Evolutionary conservation across 2,329 filamentous ascomycete species (phyloP), one percentile per base, ranked within the genome.

Genomic region (Pseudogymnoascus sp.): DNA sequence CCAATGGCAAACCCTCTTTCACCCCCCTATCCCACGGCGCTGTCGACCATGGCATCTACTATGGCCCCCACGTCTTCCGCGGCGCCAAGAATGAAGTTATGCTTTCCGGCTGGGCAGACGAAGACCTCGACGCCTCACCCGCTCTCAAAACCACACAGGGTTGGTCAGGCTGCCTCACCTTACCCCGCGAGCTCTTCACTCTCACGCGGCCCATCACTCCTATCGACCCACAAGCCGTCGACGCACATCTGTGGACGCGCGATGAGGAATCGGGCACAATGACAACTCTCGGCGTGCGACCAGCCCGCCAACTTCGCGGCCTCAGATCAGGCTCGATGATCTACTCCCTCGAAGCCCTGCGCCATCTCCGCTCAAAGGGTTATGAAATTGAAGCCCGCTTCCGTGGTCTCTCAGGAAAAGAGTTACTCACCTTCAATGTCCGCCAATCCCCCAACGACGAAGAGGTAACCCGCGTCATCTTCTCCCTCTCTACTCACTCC

Each of bases 31-130:
- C 61, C 50, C 65, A 66, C 25, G 66, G 66, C 2, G 14, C 63
- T 2, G 41, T 68, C 18, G 66, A 68, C 50, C 47, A 64, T 18
- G 66, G 65, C 11, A 62, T 66, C 11, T 57, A 50, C 1, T 68
- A 68, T 33, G 65, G 65, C 11, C 63, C 65, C 28, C 64, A 65
- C 57, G 60, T 67, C 6, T 66, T 66, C 58, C 61, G 64, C 8
- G 66, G 65, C 39, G 47, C 60, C 12, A 62, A 66, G 50, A 63
- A 62, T 33, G 28, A 64, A 43, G 47, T 65, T 0, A 33, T 66
- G 9, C 65, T 66, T 22, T 62, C 66, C 9, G 65, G 66, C 2
- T 67, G 66, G 66, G 64, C 62, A 39, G 63, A 65, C 59, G 66
- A 68, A 59, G 38, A 41, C 9, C 38, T 41, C 38, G 15, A 41